Evolutionary conservation across 768 basidiomycete genomes (phyloP).

Genomic region (Kwoniella sp.): DNA sequence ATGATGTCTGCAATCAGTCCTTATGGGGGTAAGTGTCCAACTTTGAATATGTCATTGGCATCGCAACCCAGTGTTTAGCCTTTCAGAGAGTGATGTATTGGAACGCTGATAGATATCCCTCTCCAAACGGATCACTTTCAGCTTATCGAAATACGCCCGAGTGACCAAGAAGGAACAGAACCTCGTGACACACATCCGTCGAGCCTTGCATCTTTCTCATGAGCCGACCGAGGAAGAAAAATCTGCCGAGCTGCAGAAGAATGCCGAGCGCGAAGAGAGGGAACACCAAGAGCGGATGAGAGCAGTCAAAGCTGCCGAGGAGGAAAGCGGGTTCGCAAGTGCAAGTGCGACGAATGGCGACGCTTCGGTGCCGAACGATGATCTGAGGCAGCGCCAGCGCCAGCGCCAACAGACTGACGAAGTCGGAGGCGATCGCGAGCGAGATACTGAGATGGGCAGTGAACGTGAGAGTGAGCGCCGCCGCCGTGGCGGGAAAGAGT

Average conservation of each 20-base stretch:
- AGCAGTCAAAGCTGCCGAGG: conserved; percentile 19
- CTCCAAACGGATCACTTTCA: neutral
- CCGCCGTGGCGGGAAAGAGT: neutral
- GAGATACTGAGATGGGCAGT: neutral
- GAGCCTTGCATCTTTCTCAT: conserved; percentile 29
- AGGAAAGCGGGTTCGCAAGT: conserved; percentile 1
- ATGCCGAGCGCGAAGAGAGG: conserved; percentile 26
- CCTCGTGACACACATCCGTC: conserved; percentile 26
- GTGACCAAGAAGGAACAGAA: conserved; percentile 35
- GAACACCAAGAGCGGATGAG: conserved; percentile 30
- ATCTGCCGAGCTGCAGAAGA: conserved; percentile 29
- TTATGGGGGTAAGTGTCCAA: conserved; percentile 34
- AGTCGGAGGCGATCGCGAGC: too few relatives aligned
- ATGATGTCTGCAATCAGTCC: conserved; percentile 12
- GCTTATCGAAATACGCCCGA: conserved; percentile 32
- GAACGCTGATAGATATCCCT: neutral
- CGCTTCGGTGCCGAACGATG: too few relatives aligned
- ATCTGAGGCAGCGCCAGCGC: too few relatives aligned
- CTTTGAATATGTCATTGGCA: too few relatives aligned
- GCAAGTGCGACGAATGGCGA: neutral
- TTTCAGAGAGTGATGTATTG: too few relatives aligned
- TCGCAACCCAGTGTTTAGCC: neutral
- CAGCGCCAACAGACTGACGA: too few relatives aligned
- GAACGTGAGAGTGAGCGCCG: neutral
- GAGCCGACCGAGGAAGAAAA: conserved; percentile 45